A percentile compares a stretch with the other conserved stretches of the same genome.
Evolutionary conservation across 2,329 filamentous ascomycete genomes (phyloP).

Genomic region (Salinomyces thailandicus): DNA sequence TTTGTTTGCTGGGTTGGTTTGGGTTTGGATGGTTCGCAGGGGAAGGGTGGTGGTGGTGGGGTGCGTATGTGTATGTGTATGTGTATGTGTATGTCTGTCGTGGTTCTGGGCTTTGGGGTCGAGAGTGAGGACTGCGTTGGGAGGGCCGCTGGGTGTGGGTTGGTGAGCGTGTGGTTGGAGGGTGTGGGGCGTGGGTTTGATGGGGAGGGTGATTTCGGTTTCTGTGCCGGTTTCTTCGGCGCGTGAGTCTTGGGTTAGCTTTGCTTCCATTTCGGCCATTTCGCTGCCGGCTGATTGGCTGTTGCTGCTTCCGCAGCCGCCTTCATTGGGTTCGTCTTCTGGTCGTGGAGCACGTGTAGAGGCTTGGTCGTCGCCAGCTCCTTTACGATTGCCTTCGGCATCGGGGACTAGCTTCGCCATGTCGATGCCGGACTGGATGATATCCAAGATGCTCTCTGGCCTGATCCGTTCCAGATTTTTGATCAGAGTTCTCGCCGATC

Average conservation of each 20-base stretch:
- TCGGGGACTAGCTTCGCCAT: conserved; percentile 78
- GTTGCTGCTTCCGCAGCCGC: conserved; percentile 65
- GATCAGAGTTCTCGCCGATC: conserved; percentile 81
- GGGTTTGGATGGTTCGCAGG: too few species aligned
- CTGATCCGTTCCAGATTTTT: conserved; percentile 91
- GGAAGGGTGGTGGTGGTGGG: background rate
- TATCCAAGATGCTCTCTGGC: conserved; percentile 87
- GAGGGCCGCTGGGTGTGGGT: too few species aligned
- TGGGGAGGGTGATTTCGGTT: conserved; percentile 47
- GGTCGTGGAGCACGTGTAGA: conserved; percentile 8
- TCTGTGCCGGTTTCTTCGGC: conserved; percentile 47
- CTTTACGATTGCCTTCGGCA: conserved; percentile 38
- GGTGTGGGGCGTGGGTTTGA: background rate
- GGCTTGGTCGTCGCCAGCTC: conserved; percentile 32
- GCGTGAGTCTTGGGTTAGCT: conserved; percentile 54
- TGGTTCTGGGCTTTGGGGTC: conserved; percentile 7
- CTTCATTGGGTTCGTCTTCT: conserved; percentile 49
- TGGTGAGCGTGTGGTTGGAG: conserved; percentile 1
- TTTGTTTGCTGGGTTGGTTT: too few species aligned
- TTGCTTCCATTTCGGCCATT: conserved; percentile 72
- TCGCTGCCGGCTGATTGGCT: conserved; percentile 60
- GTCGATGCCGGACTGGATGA: conserved; percentile 89
- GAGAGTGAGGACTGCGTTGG: too few species aligned
- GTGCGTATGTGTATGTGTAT: background rate
- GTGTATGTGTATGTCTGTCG: conserved; percentile 3